Conservation (phyloP, 805 yeast species). For the Cyberlindnera mycetangii region DNA sequence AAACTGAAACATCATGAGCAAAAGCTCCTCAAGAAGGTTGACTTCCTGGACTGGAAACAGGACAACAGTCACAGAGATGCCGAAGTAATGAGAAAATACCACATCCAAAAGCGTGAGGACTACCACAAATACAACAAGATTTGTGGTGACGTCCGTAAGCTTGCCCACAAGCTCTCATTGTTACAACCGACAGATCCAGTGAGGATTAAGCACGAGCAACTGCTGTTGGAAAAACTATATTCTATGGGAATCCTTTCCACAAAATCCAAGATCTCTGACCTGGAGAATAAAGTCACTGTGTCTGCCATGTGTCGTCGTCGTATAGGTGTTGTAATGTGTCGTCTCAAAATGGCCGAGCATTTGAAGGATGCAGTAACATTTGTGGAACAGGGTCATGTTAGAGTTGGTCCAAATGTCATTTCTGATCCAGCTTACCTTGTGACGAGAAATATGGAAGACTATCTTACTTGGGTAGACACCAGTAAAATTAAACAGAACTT, state of each 20-base stretch:
- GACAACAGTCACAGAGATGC: conserved; percentile 94
- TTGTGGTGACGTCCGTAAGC: conserved; percentile 86
- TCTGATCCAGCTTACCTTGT: conserved; percentile 95
- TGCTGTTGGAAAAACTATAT: conserved; percentile 81
- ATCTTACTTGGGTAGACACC: conserved; percentile 95
- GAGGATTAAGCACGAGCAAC: conserved; percentile 84
- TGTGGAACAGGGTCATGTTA: conserved; percentile 94
- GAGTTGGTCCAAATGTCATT: conserved; percentile 94
- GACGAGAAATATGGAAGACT: conserved; percentile 93
- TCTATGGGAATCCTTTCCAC: conserved; percentile 86
- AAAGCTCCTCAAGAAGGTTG: conserved; percentile 91
- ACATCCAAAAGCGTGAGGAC: conserved; percentile 92
- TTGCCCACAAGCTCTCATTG: conserved; percentile 82
- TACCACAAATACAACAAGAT: conserved; percentile 90
- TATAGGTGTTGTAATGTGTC: conserved; percentile 91
- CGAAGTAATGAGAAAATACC: conserved; percentile 94
- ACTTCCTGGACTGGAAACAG: conserved; percentile 96
- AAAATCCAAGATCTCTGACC: conserved; percentile 85
- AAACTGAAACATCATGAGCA: conserved; percentile 92
- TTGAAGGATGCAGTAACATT: conserved; percentile 86
- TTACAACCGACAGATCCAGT: conserved; percentile 86
- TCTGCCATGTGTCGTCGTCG: conserved; percentile 91
- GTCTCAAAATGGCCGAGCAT: conserved; percentile 90
- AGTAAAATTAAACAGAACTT: conserved; percentile 90
- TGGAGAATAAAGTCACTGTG: conserved; percentile 89